phyloP scores from a whole-genome alignment of 2,329 filamentous ascomycete species.

The Cladorrhinum sp. region DNA sequence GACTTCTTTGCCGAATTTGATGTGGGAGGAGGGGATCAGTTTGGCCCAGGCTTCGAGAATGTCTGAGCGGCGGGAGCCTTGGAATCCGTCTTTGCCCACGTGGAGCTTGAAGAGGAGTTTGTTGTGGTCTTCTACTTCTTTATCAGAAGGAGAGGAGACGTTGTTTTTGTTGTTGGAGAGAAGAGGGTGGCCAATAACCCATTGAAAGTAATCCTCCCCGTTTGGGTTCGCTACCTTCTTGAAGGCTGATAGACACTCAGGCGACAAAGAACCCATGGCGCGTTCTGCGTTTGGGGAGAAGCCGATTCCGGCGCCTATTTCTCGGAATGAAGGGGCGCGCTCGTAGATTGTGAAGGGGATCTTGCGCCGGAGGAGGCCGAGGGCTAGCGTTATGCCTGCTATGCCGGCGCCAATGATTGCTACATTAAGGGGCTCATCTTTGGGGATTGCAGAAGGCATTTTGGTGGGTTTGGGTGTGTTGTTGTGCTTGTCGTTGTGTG shows the following conservation, averaged over 20 bases:
- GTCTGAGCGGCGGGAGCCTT: constrained; percentile 40
- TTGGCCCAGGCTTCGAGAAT: constrained; percentile 39
- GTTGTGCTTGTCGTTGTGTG: too few relatives aligned
- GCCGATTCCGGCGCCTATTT: constrained; percentile 51
- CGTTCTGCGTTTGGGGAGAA: constrained; percentile 50
- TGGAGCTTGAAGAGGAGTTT: constrained; percentile 35
- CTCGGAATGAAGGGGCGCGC: constrained; percentile 39
- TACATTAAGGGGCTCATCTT: constrained; percentile 28
- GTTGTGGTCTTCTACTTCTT: background rate
- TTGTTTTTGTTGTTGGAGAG: too few relatives aligned
- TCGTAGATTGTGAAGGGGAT: constrained; percentile 48
- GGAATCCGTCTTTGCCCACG: constrained; percentile 42
- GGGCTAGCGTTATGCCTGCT: constrained; percentile 47
- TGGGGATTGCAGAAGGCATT: background rate
- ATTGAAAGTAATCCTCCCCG: constrained; percentile 43
- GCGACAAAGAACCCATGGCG: constrained; percentile 41
- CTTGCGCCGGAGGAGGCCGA: constrained; percentile 43
- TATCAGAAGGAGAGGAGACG: too few relatives aligned
- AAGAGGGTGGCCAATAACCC: constrained; percentile 36
- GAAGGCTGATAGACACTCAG: constrained; percentile 38
- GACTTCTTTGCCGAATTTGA: constrained; percentile 36
- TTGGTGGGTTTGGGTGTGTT: background rate
- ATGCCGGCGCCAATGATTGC: constrained; percentile 53
- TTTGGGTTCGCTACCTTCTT: constrained; percentile 38
- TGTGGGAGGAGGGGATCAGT: constrained; percentile 29